Conservation (phyloP, 2,329 filamentous ascomycete genomes). For the Grosmannia huntii region DNA sequence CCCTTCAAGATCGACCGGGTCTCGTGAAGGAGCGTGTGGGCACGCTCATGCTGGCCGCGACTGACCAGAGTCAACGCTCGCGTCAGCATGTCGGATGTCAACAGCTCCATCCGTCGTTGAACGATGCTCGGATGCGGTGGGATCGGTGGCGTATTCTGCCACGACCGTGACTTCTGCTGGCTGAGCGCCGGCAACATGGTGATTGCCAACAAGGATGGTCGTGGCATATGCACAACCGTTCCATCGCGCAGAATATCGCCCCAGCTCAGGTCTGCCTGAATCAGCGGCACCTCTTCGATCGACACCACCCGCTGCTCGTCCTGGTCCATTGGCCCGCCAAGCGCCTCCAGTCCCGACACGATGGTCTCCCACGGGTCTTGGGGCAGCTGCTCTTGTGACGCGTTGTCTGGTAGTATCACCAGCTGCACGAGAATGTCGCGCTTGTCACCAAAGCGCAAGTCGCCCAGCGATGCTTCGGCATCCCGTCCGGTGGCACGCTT, state of each 20-base stretch:
- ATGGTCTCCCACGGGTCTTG: conserved; percentile 97
- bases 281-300: conserved; percentile 86
- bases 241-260: conserved; percentile 88
- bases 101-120: conserved; percentile 90
- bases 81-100: conserved; percentile 96
- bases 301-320: conserved; percentile 75
- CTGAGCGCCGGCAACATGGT: conserved; percentile 72
- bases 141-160: conserved; percentile 62
- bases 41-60: conserved; percentile 83
- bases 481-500: conserved; percentile 91
- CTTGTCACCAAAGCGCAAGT: conserved; percentile 92
- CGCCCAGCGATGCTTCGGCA: conserved; percentile 82
- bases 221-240: conserved; percentile 69
- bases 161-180: conserved; percentile 51
- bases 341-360: conserved; percentile 84
- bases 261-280: conserved; percentile 89
- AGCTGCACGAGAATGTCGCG: conserved; percentile 85
- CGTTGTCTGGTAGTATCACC: conserved; percentile 77
- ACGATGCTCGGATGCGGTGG: conserved; percentile 92
- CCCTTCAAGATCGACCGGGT: conserved; percentile 93
- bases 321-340: conserved; percentile 75
- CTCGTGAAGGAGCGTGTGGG: conserved; percentile 82
- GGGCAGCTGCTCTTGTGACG: conserved; percentile 69
- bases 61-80: conserved; percentile 82
- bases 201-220: conserved; percentile 84